Base-by-base conservation (phyloP, 257 asterid species). In the Schizonepeta tenuifolia region DNA sequence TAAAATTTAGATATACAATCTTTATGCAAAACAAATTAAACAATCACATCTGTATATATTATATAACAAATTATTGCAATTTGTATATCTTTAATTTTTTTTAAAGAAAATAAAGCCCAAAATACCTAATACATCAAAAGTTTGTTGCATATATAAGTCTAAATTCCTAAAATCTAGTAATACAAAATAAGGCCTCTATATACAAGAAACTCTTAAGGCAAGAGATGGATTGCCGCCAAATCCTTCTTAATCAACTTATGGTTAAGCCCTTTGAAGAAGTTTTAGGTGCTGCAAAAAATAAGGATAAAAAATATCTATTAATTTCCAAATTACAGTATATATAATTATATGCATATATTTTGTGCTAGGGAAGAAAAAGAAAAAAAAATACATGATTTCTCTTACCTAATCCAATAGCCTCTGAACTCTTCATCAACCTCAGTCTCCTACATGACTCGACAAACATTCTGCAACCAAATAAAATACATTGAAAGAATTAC, bases 341-440 rank as follows among this genome's bases (percentile, higher is more conserved):
- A n/a, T 26, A 8, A 47, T 47, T 18, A 14, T 15, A 14, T 43
- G 15, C 38, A n/a, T 18, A 43, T 22, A 65, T 13, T n/a, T n/a
- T 40, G 28, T 38, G 33, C 20, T 43, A 22, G n/a, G n/a, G n/a
- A 14, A 3, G 3, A 58, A n/a, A n/a, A n/a, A n/a, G n/a, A n/a
- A n/a, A n/a, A n/a, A n/a, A n/a, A n/a, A n/a, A n/a, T n/a, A n/a
- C 14, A 26, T 13, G 33, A 49, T 47, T 33, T 47, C 21, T 59
- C 35, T 46, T 80, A 81, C 85, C 80, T 81, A 81, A 77, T 65
- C 71, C 85, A 68, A 65, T 74, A 31, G 80, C 85, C 72, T 89
- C 96, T 2, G 87, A 80, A 70, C 83, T 79, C 81, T 84, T 91
- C 96, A 91, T 86, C 81, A 91, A 79, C 79, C 96, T 87, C 75